These are phyloP conservation scores for Aspergillus eucalypticola DNA, from an alignment of 2,329 filamentous ascomycete genomes.

Conservation along the genomic window DNA sequence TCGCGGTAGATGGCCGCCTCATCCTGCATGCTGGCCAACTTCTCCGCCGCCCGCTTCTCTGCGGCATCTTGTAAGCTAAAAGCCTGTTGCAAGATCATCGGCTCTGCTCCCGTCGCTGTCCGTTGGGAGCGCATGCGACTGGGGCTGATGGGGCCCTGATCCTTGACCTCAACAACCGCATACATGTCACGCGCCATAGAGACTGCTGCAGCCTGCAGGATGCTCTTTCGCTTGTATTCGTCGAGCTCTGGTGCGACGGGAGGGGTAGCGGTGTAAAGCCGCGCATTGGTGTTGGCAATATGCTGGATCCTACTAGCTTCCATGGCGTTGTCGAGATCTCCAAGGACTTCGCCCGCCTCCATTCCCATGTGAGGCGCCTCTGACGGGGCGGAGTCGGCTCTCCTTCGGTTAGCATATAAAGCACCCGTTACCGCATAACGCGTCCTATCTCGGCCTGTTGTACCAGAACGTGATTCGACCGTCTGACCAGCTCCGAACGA, in stretches of 20 bases:
- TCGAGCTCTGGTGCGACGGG: constrained; percentile 71
- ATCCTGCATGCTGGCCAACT: constrained; percentile 75
- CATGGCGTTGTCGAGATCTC: constrained; percentile 42
- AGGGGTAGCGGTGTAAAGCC: constrained; percentile 77
- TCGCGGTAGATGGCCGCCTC: constrained; percentile 69
- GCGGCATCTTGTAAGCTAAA: constrained; percentile 76
- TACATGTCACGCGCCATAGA: constrained; percentile 92
- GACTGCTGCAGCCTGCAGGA: constrained; percentile 76
- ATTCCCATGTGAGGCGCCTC: constrained; percentile 62
- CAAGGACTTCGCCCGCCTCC: constrained; percentile 63
- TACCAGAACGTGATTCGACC: constrained; percentile 47
- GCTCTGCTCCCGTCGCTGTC: constrained; percentile 29
- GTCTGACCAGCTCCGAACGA: constrained; percentile 67
- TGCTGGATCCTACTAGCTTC: constrained; percentile 66
- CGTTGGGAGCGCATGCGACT: constrained; percentile 36
- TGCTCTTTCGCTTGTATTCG: constrained; percentile 70
- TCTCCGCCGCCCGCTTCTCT: constrained; percentile 80
- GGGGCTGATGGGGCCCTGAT: constrained; percentile 34
- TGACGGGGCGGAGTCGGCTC: constrained; percentile 67
- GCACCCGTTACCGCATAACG: constrained; percentile 75
- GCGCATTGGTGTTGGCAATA: constrained; percentile 67
- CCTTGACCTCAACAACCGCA: constrained; percentile 53
- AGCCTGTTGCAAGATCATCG: constrained; percentile 25
- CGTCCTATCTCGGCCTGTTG: constrained; percentile 63
- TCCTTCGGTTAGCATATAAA: constrained; percentile 62